Evolutionary conservation across 2,329 filamentous ascomycete genomes (phyloP), one percentile per base, ranked within the genome.

Genomic region (Penicillium expansum): DNA sequence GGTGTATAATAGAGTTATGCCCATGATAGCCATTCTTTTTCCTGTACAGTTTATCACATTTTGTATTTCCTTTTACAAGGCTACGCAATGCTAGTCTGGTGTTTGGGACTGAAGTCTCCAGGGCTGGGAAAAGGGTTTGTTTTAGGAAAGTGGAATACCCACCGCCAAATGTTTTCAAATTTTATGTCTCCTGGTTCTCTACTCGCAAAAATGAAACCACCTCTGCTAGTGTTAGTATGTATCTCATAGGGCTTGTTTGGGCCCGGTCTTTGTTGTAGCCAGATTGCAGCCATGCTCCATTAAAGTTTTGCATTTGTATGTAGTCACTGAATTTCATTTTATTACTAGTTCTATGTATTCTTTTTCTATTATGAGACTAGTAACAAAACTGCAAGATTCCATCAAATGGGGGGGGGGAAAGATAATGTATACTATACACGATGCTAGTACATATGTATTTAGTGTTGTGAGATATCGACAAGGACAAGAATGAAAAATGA

Each of bases 111-210:
- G 39, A 53, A 42, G 24, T 53, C 48, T 35, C 20, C 9, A n/a
- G 20, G 44, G 44, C 20, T 41, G 45, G 54, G 56, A 50, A 60
- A 52, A 42, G 47, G 49, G 24, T 22, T 52, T 52, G 11, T 57
- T 58, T 61, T 56, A 61, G 57, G 62, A 45, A 58, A 48, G 59
- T 59, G 57, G 57, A 48, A 62, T 65, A 59, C 56, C 56, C 43
- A 56, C 54, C 35, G 20, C 47, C 29, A 47, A 53, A 45, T 56
- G 48, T 45, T 56, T 47, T 52, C 51, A 33, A 38, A 45, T 48
- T n/a, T 50, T 43, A 53, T 48, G 33, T 10, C 50, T 55, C 42
- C 48, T 42, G 30, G 44, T 29, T 48, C 30, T 37, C 47, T 27
- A 22, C 16, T 41, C 22, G 22, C 41, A 44, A 58, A 42, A 48